Evolutionary conservation across 371 early-diverging fungal genomes (phyloP).

Genomic region (Haplosporangium sp.): DNA sequence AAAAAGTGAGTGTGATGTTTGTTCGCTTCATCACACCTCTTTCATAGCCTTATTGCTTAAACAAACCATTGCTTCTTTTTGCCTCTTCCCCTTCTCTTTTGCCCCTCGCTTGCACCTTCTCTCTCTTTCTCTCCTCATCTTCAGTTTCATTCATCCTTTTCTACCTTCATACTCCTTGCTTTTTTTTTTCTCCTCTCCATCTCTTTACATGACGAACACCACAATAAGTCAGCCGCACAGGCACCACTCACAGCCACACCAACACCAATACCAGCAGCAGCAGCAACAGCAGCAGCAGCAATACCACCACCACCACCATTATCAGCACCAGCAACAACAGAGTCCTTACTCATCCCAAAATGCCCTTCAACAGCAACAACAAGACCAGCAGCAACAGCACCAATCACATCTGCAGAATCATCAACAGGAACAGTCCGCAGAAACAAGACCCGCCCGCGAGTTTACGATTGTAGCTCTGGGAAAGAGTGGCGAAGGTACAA

Average conservation of each 20-base stretch:
- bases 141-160: not conserved
- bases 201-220: not conserved
- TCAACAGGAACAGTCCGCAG: not conserved
- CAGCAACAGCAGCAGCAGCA: constrained; percentile 12
- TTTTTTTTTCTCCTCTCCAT: not conserved
- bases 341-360: not conserved
- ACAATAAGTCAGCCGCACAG: not conserved
- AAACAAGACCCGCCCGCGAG: constrained; percentile 18
- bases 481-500: constrained; percentile 47
- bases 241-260: constrained; percentile 12
- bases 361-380: constrained; percentile 9
- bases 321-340: constrained; percentile 9
- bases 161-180: not conserved
- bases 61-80: not conserved
- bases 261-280: constrained; percentile 14
- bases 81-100: not conserved
- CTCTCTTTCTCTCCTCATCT: constrained; percentile 2
- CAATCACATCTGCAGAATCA: constrained; percentile 13
- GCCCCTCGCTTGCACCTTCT: not conserved
- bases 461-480: constrained; percentile 52
- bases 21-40: too few relatives aligned
- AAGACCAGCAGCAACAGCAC: constrained; percentile 12
- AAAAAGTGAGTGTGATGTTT: too few relatives aligned
- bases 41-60: not conserved
- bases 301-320: constrained; percentile 2